These are phyloP conservation scores for Ogataea siamensis DNA, from an alignment of 805 yeast genomes.

Conservation along the genomic window DNA sequence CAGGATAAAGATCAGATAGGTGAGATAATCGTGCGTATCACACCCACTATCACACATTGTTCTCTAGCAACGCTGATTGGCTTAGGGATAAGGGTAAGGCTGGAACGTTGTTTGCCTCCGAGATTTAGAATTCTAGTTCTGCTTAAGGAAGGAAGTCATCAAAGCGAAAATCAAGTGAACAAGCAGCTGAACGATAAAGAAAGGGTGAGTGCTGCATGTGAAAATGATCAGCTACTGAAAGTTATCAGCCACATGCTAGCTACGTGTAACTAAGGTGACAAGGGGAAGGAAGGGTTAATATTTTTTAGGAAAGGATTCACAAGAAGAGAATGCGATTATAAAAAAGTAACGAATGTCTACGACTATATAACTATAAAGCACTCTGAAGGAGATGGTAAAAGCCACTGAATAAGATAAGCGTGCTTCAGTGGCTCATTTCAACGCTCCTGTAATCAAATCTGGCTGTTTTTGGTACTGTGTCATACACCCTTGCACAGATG, in stretches of 20 bases:
- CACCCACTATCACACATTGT: constrained; percentile 98
- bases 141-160: constrained; percentile 90
- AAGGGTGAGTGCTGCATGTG: constrained; percentile 98
- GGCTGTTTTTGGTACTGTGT: background rate
- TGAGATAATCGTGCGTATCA: constrained; percentile 75
- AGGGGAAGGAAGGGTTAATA: too few relatives aligned
- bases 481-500: constrained; percentile 8
- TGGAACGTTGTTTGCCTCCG: constrained; percentile 85
- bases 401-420: too few relatives aligned
- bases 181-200: constrained; percentile 97
- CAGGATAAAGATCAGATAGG: constrained; percentile 56
- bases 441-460: too few relatives aligned
- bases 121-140: constrained; percentile 76
- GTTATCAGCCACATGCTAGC: constrained; percentile 93
- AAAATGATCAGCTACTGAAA: constrained; percentile 82
- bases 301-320: too few relatives aligned
- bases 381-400: too few relatives aligned
- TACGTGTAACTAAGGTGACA: constrained; percentile 52
- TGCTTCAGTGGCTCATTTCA: too few relatives aligned
- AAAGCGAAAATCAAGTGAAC: constrained; percentile 92
- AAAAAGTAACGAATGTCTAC: too few relatives aligned
- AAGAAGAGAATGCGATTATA: too few relatives aligned
- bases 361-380: too few relatives aligned
- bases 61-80: constrained; percentile 95
- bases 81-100: constrained; percentile 85